phyloP scores from a whole-genome alignment of 2,329 filamentous ascomycete genomes.

The Trichoderma arundinaceum region DNA sequence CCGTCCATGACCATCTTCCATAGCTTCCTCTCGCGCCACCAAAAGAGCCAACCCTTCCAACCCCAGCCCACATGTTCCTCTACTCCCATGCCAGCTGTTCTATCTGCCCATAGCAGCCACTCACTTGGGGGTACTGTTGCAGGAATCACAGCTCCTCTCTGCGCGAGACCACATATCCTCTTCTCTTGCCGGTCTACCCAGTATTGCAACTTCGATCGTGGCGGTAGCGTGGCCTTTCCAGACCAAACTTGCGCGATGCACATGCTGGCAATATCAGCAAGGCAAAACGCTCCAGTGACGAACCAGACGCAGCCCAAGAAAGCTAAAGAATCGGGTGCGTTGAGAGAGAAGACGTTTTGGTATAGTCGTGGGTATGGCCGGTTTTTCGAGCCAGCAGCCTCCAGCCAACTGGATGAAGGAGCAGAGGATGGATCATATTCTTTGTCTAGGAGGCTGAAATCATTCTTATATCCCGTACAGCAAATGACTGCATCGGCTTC shows the following conservation, averaged over 20 bases:
- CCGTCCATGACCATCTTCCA: constrained; percentile 45
- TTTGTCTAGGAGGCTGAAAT: constrained; percentile 38
- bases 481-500: constrained; percentile 46
- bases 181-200: constrained; percentile 36
- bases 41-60: constrained; percentile 49
- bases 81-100: constrained; percentile 49
- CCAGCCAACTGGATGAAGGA: constrained; percentile 32
- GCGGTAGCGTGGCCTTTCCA: constrained; percentile 41
- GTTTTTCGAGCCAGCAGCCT: constrained; percentile 36
- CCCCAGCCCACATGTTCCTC: constrained; percentile 49
- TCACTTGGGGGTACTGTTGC: constrained; percentile 36
- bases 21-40: constrained; percentile 46
- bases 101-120: constrained; percentile 39
- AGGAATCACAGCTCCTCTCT: constrained; percentile 37
- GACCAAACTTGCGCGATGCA: constrained; percentile 40
- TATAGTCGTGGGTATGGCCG: constrained; percentile 47
- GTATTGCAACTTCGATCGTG: constrained; percentile 43
- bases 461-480: constrained; percentile 47
- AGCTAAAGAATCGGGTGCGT: constrained; percentile 50
- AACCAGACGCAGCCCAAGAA: constrained; percentile 42
- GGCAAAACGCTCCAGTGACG: constrained; percentile 37
- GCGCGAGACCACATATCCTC: constrained; percentile 35
- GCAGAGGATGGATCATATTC: constrained; percentile 33
- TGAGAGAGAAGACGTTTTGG: constrained; percentile 51
- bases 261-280: constrained; percentile 43